Base-by-base conservation (phyloP, 1,284 basidiomycete genomes). In the Rhodotorula sp. region DNA sequence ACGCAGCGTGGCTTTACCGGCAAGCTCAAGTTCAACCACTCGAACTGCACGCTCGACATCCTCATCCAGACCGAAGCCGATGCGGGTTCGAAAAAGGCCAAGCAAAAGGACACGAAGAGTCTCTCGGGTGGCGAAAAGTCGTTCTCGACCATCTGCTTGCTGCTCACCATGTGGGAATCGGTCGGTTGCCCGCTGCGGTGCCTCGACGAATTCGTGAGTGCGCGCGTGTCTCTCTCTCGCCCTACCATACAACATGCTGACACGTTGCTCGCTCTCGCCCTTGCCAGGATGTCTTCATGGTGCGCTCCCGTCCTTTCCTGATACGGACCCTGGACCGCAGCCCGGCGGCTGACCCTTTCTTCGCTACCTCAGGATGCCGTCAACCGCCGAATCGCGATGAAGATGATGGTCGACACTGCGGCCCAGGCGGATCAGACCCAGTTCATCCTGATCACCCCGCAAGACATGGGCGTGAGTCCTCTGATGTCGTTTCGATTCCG, bases 101-200 rank as follows among this genome's bases (percentile, higher is more conserved):
- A 91, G 71, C 89, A 91, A 74, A 88, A 90, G 79, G 83, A 84
- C 48, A 62, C 91, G 6, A 87, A 87, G 56, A 88, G 90, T 42
- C 85, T 99, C 49, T 84, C 83, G 1, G 95, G 95, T 60, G 95
- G 95, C 55, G 95, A 99, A 82, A 95, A 97, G 79, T 95, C 93
- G 8, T 99, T 96, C 82, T 91, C 93, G 10, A 99, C 96, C 0
- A 93, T 98, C 73, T 95, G 93, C 76, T 82, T 99, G 64, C 83
- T 99, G 62, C 83, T 98, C 44, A 89, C 96, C 10, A 83, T 99
- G 56, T 99, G 96, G 96, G 91, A 96, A 77, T 89, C 92, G 17
- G 92, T 95, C 67, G 90, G 91, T 1, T 95, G 94, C 80, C 95
- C 95, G 0, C 86, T 99, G 64, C 85, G 95, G 69, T 99, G 95